Base-by-base conservation (phyloP, 225 moss, liverwort and hornwort genomes). In the Pseudisothecium myosuroides region DNA sequence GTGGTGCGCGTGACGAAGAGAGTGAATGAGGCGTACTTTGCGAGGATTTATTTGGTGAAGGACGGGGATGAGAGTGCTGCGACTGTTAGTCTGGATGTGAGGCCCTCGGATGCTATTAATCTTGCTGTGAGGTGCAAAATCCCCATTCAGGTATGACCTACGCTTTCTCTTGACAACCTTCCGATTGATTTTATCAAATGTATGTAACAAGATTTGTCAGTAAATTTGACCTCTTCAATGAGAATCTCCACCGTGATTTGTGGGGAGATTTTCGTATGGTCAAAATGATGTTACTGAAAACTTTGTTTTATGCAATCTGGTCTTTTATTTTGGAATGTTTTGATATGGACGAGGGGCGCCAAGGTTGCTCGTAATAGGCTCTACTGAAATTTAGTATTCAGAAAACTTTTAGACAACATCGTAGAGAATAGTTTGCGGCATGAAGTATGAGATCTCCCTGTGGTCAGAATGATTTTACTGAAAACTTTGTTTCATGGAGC, bases 81-180 rank as follows among this genome's bases (percentile, higher is more conserved):
- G 67, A 91, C 95, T 90, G 91, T 98, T 15, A 97, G 97, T 52
- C 88, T 98, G 36, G 98, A 98, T 87, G 91, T 98, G 49, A 94
- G 98, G 76, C 98, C 98, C 65, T 98, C 97, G 22, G 98, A 98
- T 69, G 98, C 98, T 63, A 98, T 98, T 72, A 98, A 98, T 90
- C 87, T 98, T 19, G 98, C 97, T 9, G 96, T 94, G 59, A 89
- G 98, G 26, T 98, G 98, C 87, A 93, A 95, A 92, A 76, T 98
- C 69, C 98, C 98, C 43, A 98, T 98, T 91, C 98, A 98, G 95
- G 98, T 98, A 83, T 15, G 66, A 54, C 52, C n/a, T n/a, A 9
- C 50, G 17, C 29, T 32, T 43, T 21, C 17, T 78, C 56, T 24
- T 56, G 26, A n/a, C n/a, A 37, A 81, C 29, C 60, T 18, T 80